Base-by-base conservation (phyloP, 441 rosid species). In the Bruguiera hainesii region DNA sequence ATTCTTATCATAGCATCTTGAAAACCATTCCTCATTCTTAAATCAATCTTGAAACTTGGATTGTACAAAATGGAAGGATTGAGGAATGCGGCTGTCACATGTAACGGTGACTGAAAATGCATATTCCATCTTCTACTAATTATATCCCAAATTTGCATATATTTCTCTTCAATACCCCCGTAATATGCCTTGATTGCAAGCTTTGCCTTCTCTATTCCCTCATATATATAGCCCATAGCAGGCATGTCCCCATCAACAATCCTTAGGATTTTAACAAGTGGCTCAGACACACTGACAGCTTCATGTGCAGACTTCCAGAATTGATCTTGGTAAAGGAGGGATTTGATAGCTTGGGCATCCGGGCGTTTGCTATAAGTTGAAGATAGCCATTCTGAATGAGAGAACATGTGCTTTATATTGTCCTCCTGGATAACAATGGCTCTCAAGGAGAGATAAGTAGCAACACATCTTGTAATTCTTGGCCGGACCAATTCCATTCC, bases 271-370 rank as follows among this genome's bases (percentile, higher is more conserved):
- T 75, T 84, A 63, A 86, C 67, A 49, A 86, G 81, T 8, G 85
- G 84, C 68, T 86, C 87, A 11, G 87, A 77, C 60, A 84, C 68
- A 1, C 78, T 76, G 49, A 84, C 70, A 33, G 75, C 88, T 73
- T 86, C 91, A 64, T 69, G 87, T 21, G 88, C 87, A 10, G 75
- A 76, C 73, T 76, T 84, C 91, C 88, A 86, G 71, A 86, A 86
- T 63, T 76, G 83, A 28, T 84, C 85, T 25, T 76, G 74, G 76
- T 19, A 62, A 73, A 87, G 19, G 75, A 87, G 72, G 2, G 91
- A 78, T 61, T 81, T 83, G 61, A 79, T 60, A 59, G 70, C 71
- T 76, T 82, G 85, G 61, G 86, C 87, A 71, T 84, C 86, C 19
- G 84, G 76, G 46, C 33, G 75, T 63, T 81, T 79, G 53, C 82